Evolutionary conservation across 1,284 basidiomycete genomes (phyloP).

Genomic region (Wallemia ichthyophaga): DNA sequence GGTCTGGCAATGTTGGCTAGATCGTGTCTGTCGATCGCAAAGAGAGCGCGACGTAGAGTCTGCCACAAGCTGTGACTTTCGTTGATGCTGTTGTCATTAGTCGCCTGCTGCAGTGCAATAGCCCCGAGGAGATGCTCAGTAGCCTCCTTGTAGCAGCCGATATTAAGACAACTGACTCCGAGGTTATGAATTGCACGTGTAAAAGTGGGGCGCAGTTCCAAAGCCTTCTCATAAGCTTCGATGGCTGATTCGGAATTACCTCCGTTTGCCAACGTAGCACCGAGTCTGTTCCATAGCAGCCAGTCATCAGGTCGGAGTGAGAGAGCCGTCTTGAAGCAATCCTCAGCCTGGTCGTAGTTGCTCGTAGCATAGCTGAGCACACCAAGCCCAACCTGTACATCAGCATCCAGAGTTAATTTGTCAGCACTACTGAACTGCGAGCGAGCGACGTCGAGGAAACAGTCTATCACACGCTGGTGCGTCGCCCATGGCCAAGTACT

Average conservation of each 20-base stretch:
- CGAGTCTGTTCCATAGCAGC: constrained; percentile 81
- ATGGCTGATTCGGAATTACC: constrained; percentile 84
- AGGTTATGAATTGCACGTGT: constrained; percentile 95
- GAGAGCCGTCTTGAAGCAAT: constrained; percentile 70
- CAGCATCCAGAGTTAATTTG: constrained; percentile 50
- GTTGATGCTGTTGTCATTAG: constrained; percentile 22
- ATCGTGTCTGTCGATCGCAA: constrained; percentile 29
- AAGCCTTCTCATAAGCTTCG: constrained; percentile 70
- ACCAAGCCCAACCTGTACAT: constrained; percentile 77
- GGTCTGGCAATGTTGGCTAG: constrained; percentile 9
- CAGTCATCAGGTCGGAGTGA: constrained; percentile 62
- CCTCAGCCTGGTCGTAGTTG: constrained; percentile 48
- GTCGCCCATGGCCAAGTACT: constrained; percentile 43
- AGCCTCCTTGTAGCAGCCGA: constrained; percentile 81
- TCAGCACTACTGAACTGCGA: constrained; percentile 34
- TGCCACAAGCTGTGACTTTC: constrained; percentile 67
- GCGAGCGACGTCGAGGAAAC: constrained; percentile 59
- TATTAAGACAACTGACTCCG: constrained; percentile 82
- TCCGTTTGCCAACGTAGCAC: constrained; percentile 82
- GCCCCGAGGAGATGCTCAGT: constrained; percentile 89
- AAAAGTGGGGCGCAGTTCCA: constrained; percentile 80
- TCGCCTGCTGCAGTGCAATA: constrained; percentile 37
- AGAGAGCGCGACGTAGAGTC: constrained; percentile 58
- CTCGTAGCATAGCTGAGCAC: constrained; percentile 60
- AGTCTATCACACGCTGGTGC: constrained; percentile 47